phyloP scores from a whole-genome alignment of 306 rosid species.

The Oxytropis ochrocephala region DNA sequence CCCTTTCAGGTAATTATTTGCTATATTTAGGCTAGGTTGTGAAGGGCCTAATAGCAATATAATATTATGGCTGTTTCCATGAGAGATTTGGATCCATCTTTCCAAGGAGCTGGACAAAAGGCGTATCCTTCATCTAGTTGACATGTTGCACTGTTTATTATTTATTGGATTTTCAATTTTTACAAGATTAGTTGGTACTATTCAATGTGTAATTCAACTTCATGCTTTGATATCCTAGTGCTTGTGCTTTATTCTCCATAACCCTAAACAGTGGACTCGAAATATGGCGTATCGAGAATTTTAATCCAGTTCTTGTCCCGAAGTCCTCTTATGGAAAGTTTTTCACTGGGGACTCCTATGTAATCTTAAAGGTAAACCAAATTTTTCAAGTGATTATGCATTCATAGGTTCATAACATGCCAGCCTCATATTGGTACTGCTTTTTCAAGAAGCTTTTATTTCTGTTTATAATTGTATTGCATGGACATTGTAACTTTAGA shows the following conservation, averaged over 20 bases:
- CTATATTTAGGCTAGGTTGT: constrained; percentile 28
- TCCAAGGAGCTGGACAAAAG: constrained; percentile 97
- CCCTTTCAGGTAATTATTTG: constrained; percentile 42
- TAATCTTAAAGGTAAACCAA: constrained; percentile 71
- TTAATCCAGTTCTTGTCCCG: constrained; percentile 64
- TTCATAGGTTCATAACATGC: background rate
- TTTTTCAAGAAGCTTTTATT: constrained; percentile 10
- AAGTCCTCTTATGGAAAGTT: constrained; percentile 75
- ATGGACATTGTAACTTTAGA: background rate
- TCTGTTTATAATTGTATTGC: constrained; percentile 5
- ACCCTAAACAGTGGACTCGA: constrained; percentile 78
- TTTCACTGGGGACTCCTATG: constrained; percentile 83
- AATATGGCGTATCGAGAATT: constrained; percentile 95
- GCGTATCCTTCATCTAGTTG: constrained; percentile 71
- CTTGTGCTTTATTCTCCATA: constrained; percentile 43
- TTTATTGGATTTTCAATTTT: constrained; percentile 6
- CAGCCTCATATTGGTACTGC: background rate
- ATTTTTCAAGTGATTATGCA: background rate
- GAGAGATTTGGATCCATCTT: constrained; percentile 94
- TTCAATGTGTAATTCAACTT: background rate
- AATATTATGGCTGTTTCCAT: constrained; percentile 77
- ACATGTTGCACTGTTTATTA: constrained; percentile 21
- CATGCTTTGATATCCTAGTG: constrained; percentile 6
- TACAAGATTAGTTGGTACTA: background rate
- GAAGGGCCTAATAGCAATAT: constrained; percentile 32